Evolutionary conservation across 2,329 filamentous ascomycete genomes (phyloP).

Genomic region (Mycogone perniciosa): DNA sequence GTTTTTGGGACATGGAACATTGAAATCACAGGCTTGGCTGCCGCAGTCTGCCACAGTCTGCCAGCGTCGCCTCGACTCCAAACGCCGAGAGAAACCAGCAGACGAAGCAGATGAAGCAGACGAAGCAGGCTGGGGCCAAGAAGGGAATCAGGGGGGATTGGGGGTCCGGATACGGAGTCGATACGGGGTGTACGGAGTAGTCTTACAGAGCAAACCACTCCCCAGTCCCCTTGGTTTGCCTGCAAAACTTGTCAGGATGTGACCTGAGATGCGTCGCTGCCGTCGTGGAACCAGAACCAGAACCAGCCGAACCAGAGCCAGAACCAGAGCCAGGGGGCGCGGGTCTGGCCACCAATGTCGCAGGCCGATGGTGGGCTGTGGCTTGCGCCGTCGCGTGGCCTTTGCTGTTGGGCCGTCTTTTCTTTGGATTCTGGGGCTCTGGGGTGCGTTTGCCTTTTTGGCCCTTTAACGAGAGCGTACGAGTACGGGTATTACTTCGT

Average conservation of each 20-base stretch:
- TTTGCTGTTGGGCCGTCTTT: constrained; percentile 1
- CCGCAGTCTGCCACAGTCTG: too few relatives aligned
- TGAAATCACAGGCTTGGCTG: too few relatives aligned
- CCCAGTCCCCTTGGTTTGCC: neutral
- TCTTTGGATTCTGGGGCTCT: neutral
- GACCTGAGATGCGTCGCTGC: constrained; percentile 9
- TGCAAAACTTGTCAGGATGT: constrained; percentile 5
- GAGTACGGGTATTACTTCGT: too few relatives aligned
- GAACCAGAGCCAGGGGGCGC: constrained; percentile 10
- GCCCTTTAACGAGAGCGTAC: neutral
- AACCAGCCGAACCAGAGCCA: too few relatives aligned
- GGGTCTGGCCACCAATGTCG: constrained; percentile 11
- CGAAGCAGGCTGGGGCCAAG: constrained; percentile 2
- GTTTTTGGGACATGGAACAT: too few relatives aligned
- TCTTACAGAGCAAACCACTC: neutral
- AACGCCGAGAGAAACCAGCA: too few relatives aligned
- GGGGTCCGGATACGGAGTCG: neutral
- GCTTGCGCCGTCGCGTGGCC: constrained; percentile 9
- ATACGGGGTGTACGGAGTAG: constrained; percentile 4
- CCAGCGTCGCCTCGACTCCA: too few relatives aligned
- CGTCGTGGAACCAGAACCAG: constrained; percentile 2
- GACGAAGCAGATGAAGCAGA: too few relatives aligned
- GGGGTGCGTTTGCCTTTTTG: neutral
- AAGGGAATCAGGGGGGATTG: constrained; percentile 8
- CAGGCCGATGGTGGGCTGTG: constrained; percentile 9